phyloP scores from a whole-genome alignment of 2,329 filamentous ascomycete genomes.

The Clarireedia monteithiana region DNA sequence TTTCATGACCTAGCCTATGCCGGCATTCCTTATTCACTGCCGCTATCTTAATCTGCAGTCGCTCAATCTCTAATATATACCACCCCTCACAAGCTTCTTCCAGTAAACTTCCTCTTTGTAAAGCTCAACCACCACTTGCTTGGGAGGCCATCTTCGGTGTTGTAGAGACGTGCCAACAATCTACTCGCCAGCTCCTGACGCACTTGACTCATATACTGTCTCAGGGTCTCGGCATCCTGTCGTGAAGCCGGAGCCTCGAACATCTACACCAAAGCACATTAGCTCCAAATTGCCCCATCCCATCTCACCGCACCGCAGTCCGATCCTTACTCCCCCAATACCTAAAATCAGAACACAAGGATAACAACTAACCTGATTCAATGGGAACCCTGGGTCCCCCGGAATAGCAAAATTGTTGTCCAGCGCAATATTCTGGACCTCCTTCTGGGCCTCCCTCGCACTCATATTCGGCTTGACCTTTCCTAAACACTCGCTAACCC shows the following conservation, averaged over 20 bases:
- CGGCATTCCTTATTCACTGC: not conserved
- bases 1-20: not conserved
- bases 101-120: constrained; percentile 99
- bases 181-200: constrained; percentile 82
- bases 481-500: constrained; percentile 79
- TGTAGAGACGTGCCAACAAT: constrained; percentile 80
- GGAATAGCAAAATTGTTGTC: constrained; percentile 91
- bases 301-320: not conserved
- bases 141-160: constrained; percentile 55
- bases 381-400: constrained; percentile 83
- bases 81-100: constrained; percentile 63
- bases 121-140: constrained; percentile 98
- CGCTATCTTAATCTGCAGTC: not conserved
- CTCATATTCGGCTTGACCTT: constrained; percentile 75
- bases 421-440: constrained; percentile 82
- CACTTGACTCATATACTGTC: constrained; percentile 87
- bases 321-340: not conserved
- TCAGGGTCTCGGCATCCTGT: constrained; percentile 80
- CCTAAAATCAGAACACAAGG: not conserved
- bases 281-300: not conserved
- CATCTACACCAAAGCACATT: constrained; percentile 42
- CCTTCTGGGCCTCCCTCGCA: constrained; percentile 56
- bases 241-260: constrained; percentile 84
- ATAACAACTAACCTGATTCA: constrained; percentile 67
- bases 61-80: constrained; percentile 7